A percentile compares a stretch with the other conserved stretches of the same genome.
Evolutionary conservation across 83 land plant genomes (phyloP).

Genomic region (Picea abies): DNA sequence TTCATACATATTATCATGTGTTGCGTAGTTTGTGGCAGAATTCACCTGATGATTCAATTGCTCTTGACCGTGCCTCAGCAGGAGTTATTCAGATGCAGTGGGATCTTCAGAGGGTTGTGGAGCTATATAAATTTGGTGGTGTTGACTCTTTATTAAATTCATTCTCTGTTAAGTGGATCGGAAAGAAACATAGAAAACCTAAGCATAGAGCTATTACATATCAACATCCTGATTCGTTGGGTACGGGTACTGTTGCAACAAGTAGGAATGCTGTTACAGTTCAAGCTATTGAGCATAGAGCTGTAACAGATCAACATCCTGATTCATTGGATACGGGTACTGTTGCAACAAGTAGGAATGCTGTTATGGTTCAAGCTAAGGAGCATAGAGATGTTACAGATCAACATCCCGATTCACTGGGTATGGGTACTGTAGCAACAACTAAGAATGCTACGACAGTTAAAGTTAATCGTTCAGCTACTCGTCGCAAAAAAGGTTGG

Average conservation of each 20-base stretch:
- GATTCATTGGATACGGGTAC: background rate
- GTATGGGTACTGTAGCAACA: background rate
- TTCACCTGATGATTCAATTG: conserved; percentile 11
- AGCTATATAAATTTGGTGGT: conserved; percentile 31
- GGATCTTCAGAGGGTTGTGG: conserved; percentile 1
- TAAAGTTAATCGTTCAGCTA: conserved; percentile 3
- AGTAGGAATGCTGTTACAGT: background rate
- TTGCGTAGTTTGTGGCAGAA: background rate
- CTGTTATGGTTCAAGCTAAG: background rate
- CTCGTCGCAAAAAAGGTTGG: background rate
- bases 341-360: background rate
- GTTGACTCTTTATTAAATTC: conserved; percentile 39
- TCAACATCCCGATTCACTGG: background rate
- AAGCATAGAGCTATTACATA: conserved; percentile 4
- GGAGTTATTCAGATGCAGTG: background rate
- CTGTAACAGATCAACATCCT: background rate
- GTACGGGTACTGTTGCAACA: background rate
- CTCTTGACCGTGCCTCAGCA: conserved; percentile 8
- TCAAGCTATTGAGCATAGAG: background rate
- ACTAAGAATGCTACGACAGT: background rate
- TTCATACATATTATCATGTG: background rate
- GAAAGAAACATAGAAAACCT: conserved; percentile 50
- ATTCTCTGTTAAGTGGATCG: conserved; percentile 54
- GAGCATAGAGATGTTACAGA: background rate
- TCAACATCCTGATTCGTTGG: conserved; percentile 1